Conservation (phyloP, 1,284 basidiomycete genomes). For the Ganoderma lingzhi region DNA sequence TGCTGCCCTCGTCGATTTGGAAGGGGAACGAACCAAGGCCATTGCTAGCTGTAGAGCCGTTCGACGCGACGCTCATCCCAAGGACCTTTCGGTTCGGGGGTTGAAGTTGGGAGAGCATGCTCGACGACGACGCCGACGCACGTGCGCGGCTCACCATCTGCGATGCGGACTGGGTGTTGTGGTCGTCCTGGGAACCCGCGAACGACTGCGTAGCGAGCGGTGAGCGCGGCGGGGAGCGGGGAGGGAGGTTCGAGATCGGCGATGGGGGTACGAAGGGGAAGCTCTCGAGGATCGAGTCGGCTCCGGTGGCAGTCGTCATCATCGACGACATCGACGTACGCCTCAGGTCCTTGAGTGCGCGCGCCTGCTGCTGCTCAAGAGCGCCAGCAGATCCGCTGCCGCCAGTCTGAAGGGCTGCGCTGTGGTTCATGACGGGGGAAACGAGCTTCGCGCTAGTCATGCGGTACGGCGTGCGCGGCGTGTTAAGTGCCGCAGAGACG, state of each 20-base stretch:
- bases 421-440: conserved; percentile 45
- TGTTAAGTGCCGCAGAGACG: conserved; percentile 42
- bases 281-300: conserved; percentile 83
- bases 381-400: conserved; percentile 39
- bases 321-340: conserved; percentile 70
- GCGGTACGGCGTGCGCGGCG: conserved; percentile 56
- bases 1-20: conserved; percentile 69
- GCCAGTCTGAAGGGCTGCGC: conserved; percentile 39
- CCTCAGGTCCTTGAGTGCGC: conserved; percentile 61
- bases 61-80: conserved; percentile 75
- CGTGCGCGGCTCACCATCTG: conserved; percentile 42
- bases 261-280: conserved; percentile 88
- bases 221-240: conserved; percentile 76
- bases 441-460: conserved; percentile 70
- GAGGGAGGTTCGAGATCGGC: conserved; percentile 79
- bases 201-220: conserved; percentile 68
- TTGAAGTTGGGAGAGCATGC: conserved; percentile 26
- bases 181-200: conserved; percentile 33
- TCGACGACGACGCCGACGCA: conserved; percentile 27
- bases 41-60: conserved; percentile 75
- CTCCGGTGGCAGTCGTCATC: conserved; percentile 69
- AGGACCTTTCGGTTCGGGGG: conserved; percentile 59
- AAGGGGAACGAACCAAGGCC: conserved; percentile 83
- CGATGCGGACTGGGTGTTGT: conserved; percentile 27
- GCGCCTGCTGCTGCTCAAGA: conserved; percentile 69